Evolutionary conservation across 106 monocot genomes (phyloP).

Genomic region (Posidonia australis): DNA sequence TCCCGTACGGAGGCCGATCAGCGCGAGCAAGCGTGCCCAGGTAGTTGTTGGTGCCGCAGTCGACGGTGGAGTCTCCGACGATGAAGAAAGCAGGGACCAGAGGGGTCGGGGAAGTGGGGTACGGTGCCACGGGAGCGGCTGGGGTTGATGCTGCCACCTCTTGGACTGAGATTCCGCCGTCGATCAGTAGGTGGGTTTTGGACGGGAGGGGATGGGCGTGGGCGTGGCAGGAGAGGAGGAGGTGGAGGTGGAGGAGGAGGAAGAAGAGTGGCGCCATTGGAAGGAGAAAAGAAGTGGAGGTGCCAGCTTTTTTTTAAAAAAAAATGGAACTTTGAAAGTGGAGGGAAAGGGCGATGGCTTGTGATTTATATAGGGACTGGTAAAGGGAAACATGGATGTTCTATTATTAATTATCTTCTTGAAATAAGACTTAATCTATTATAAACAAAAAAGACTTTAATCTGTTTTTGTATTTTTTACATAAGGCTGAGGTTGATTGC

Average conservation of each 20-base stretch:
- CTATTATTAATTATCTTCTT: too few species aligned
- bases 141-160: neutral
- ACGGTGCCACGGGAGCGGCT: neutral
- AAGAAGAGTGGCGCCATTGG: neutral
- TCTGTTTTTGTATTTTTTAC: too few species aligned
- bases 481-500: too few species aligned
- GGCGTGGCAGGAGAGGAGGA: neutral
- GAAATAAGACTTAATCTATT: too few species aligned
- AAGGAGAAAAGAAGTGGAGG: too few species aligned
- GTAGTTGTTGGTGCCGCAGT: constrained; percentile 83
- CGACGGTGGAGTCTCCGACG: constrained; percentile 77
- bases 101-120: constrained; percentile 10
- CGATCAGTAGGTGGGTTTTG: constrained; percentile 7
- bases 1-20: constrained; percentile 61
- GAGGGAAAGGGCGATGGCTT: too few species aligned
- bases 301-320: too few species aligned
- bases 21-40: constrained; percentile 73
- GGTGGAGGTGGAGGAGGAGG: constrained; percentile 5
- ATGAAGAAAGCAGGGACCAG: constrained; percentile 68
- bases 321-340: too few species aligned
- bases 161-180: neutral
- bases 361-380: too few species aligned
- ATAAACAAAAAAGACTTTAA: too few species aligned
- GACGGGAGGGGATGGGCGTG: too few species aligned
- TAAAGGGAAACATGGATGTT: too few species aligned